A percentile compares a stretch with the other conserved stretches of the same genome.
phyloP scores from a whole-genome alignment of 2,329 filamentous ascomycete species.

The Aspergillus japonicus region DNA sequence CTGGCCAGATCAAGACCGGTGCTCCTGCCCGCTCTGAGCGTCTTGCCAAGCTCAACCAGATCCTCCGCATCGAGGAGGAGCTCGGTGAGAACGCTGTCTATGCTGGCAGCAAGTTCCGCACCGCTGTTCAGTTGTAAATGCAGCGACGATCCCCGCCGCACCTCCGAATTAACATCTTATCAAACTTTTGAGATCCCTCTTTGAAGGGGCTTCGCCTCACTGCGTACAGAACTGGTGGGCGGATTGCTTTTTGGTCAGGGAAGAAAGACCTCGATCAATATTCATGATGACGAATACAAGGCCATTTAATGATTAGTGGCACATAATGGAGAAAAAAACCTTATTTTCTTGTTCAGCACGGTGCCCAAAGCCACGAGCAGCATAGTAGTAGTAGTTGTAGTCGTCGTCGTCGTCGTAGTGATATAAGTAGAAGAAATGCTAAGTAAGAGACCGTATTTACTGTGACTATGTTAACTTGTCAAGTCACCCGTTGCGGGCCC shows the following conservation, averaged over 20 bases:
- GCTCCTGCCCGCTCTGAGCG: slow-evolving; percentile 95
- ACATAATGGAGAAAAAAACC: slow-evolving; percentile 23
- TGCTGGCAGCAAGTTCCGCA: slow-evolving; percentile 90
- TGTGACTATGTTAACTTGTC: no score
- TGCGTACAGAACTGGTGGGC: slow-evolving; percentile 10
- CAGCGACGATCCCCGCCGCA: slow-evolving; percentile 5
- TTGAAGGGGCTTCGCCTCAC: background rate
- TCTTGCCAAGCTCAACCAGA: slow-evolving; percentile 99
- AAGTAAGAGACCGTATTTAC: no score
- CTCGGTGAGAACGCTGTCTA: slow-evolving; percentile 88
- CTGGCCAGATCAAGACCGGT: slow-evolving; percentile 99
- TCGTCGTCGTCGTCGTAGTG: no score
- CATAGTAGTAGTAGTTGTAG: no score
- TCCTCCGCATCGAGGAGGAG: slow-evolving; percentile 99
- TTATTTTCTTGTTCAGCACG: background rate
- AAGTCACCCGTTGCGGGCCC: no score
- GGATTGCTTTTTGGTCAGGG: background rate
- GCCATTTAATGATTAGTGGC: slow-evolving; percentile 23
- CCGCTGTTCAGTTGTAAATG: slow-evolving; percentile 77
- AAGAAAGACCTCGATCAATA: slow-evolving; percentile 11
- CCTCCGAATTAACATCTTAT: background rate
- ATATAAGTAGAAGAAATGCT: background rate
- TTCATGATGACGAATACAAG: slow-evolving; percentile 28
- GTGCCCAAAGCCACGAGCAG: no score
- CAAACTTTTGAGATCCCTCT: background rate